phyloP scores from a whole-genome alignment of 768 basidiomycete species.

The Mycena rebaudengoi region DNA sequence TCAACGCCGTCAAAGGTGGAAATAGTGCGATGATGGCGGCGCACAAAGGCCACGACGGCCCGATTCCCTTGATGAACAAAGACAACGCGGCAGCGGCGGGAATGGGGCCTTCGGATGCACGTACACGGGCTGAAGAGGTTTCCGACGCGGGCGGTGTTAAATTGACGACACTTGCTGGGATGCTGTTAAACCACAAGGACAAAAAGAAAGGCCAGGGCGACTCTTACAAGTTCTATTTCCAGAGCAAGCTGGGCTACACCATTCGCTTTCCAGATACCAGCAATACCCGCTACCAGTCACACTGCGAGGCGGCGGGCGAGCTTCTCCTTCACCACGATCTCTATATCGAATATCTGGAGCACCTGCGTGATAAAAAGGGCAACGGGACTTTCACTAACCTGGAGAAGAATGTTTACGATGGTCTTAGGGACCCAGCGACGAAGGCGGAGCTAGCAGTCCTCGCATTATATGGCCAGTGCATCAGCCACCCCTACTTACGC shows the following conservation, averaged over 20 bases:
- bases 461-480: conserved; percentile 33
- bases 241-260: conserved; percentile 5
- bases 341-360: conserved; percentile 32
- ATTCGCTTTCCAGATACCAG: conserved; percentile 37
- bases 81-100: conserved; percentile 29
- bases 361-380: too few relatives aligned
- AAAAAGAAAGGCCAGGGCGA: conserved; percentile 47
- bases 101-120: background rate
- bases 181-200: conserved; percentile 42
- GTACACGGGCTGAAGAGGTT: background rate
- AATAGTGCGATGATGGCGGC: conserved; percentile 26
- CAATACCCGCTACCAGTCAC: conserved; percentile 33
- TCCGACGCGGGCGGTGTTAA: background rate
- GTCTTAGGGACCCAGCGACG: conserved; percentile 35
- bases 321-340: conserved; percentile 31
- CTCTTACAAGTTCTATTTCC: conserved; percentile 25
- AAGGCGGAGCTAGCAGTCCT: conserved; percentile 38
- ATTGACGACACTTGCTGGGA: conserved; percentile 28
- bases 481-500: conserved; percentile 39
- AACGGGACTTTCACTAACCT: conserved; percentile 29
- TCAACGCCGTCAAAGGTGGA: conserved; percentile 35
- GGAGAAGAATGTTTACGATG: conserved; percentile 37
- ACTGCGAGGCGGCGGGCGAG: conserved; percentile 32
- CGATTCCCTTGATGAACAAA: conserved; percentile 32
- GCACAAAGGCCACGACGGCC: background rate